These are phyloP conservation scores for Blastocystis hominis DNA, from an alignment of 352 stramenopile genomes.

Conservation along the genomic window DNA sequence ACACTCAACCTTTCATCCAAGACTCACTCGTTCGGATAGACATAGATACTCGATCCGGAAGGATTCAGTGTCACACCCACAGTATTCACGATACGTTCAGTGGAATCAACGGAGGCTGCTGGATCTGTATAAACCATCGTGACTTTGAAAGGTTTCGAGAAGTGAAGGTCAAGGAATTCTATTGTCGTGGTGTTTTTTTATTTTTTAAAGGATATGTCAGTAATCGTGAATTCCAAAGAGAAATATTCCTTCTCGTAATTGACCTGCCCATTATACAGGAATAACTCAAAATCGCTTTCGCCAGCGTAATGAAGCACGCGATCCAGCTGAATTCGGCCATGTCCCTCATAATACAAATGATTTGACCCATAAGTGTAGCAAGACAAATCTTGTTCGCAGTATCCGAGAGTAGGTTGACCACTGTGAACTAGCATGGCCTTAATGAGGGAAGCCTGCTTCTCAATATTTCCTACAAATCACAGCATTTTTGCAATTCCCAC, in stretches of 20 bases:
- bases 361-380: not conserved
- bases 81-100: not conserved
- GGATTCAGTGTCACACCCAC: not conserved
- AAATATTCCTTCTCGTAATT: not conserved
- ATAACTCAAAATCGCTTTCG: slow-evolving; percentile 42
- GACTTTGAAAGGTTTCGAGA: not conserved
- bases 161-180: not conserved
- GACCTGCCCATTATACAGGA: slow-evolving; percentile 43
- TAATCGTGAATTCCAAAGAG: not conserved
- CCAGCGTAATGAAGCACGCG: not conserved
- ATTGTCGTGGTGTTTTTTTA: not conserved
- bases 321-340: not conserved
- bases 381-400: not conserved
- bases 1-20: not conserved
- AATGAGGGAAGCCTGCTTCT: not conserved
- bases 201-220: not conserved
- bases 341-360: not conserved
- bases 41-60: not conserved
- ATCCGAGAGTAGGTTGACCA: not conserved
- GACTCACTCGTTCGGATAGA: slow-evolving; percentile 2
- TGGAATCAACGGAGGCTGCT: not conserved
- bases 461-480: not conserved
- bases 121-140: slow-evolving; percentile 26
- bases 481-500: not conserved
- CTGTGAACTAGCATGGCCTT: slow-evolving; percentile 19